phyloP scores from a whole-genome alignment of 257 asterid species.

The Solanum phureja region DNA sequence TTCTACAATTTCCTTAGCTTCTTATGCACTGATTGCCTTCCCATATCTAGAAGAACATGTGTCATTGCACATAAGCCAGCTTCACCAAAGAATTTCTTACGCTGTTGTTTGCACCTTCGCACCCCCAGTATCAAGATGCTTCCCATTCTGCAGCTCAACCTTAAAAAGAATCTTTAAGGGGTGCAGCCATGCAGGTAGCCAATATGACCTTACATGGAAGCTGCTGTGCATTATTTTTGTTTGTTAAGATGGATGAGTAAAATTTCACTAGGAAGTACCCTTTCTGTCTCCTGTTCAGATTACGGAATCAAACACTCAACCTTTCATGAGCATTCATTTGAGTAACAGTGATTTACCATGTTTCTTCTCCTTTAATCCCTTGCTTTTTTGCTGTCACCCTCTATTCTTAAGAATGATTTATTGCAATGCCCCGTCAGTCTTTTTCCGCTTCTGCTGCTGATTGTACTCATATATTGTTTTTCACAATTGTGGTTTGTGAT shows the following conservation, averaged over 20 bases:
- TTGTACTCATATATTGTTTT: neutral
- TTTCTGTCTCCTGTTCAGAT: neutral
- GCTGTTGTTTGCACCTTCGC: neutral
- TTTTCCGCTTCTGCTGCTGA: neutral
- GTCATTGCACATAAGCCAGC: neutral
- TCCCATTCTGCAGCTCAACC: neutral
- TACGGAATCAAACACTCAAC: neutral
- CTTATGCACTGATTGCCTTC: neutral
- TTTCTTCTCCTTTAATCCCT: neutral
- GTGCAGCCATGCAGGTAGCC: neutral
- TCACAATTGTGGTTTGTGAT: neutral
- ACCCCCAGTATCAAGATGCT: neutral
- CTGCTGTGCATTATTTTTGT: neutral
- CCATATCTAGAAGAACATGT: neutral
- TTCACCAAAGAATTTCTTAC: neutral
- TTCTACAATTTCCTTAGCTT: neutral
- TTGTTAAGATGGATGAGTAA: neutral
- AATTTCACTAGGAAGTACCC: neutral
- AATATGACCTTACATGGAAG: neutral
- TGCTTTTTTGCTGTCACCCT: neutral
- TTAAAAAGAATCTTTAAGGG: neutral
- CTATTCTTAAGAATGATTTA: neutral
- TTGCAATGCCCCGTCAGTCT: neutral
- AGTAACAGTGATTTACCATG: neutral
- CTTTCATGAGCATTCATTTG: neutral